Conservation (phyloP, 108 stramenopile genomes). For the Discostella stelligeroides region DNA sequence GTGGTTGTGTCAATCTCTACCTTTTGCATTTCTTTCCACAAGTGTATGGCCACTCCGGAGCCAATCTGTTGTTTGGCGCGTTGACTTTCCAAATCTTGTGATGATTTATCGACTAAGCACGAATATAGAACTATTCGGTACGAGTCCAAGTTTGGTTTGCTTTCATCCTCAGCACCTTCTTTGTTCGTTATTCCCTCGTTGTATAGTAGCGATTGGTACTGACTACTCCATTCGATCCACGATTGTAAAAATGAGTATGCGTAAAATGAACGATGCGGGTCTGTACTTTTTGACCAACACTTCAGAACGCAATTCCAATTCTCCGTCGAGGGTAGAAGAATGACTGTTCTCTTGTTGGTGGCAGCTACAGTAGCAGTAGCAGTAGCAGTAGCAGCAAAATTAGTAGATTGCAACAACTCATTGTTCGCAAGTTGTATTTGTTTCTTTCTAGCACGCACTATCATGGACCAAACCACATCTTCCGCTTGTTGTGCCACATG, state of each 20-base stretch:
- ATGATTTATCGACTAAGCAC: slow-evolving; percentile 12
- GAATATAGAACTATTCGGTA: slow-evolving; percentile 16
- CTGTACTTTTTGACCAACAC: slow-evolving; percentile 41
- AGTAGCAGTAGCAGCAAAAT: too few relatives aligned
- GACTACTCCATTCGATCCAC: slow-evolving; percentile 33
- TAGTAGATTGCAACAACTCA: too few relatives aligned
- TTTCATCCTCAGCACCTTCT: not conserved
- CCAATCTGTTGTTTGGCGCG: slow-evolving; percentile 24
- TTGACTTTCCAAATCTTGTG: not conserved
- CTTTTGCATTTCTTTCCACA: slow-evolving; percentile 25
- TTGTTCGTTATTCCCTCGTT: not conserved
- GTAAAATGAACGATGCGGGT: slow-evolving; percentile 33
- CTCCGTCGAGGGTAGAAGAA: slow-evolving; percentile 21
- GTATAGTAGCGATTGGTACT: not conserved
- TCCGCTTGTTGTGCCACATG: slow-evolving; percentile 36
- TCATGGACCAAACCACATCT: slow-evolving; percentile 46
- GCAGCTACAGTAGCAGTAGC: not conserved
- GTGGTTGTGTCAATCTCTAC: slow-evolving; percentile 11
- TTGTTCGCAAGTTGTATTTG: not conserved
- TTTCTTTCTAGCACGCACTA: slow-evolving; percentile 13
- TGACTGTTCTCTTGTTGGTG: not conserved
- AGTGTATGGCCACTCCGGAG: slow-evolving; percentile 29
- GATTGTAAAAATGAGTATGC: slow-evolving; percentile 28
- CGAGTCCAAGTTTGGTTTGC: slow-evolving; percentile 8
- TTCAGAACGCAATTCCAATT: slow-evolving; percentile 45